Percentiles rank a stretch among this genome's conserved stretches.
Evolutionary conservation across 2,329 filamentous ascomycete species (phyloP).

Genomic region (Arthrobotrys megalospora): DNA sequence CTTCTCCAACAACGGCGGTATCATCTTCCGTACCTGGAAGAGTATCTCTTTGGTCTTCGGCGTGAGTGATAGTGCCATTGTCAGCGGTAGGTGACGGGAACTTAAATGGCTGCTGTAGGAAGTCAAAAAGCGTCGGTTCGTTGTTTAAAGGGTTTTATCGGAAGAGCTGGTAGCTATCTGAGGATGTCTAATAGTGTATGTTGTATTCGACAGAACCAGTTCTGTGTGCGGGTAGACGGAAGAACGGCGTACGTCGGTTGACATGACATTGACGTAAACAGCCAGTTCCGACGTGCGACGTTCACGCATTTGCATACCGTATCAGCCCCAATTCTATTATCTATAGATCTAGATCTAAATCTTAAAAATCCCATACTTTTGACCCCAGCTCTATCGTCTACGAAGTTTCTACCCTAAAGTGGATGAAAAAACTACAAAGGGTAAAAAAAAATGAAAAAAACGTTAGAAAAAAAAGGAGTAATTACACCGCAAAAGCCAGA

Average conservation of each 20-base stretch:
- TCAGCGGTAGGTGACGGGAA: neutral
- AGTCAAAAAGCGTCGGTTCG: too few relatives aligned
- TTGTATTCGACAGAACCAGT: neutral
- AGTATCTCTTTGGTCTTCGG: constrained; percentile 80
- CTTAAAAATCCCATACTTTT: constrained; percentile 18
- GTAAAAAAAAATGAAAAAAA: constrained; percentile 26
- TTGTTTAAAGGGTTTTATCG: neutral
- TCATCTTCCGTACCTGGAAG: constrained; percentile 85
- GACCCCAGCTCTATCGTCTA: constrained; percentile 34
- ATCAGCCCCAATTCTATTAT: neutral
- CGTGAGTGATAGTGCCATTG: constrained; percentile 25
- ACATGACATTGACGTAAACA: constrained; percentile 34
- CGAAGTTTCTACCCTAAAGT: constrained; percentile 11
- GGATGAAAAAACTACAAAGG: neutral
- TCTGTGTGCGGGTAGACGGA: constrained; percentile 8
- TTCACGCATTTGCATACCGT: neutral
- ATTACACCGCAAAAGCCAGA: constrained; percentile 56
- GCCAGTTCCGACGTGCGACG: constrained; percentile 27
- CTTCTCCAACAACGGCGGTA: constrained; percentile 93
- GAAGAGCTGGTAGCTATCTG: neutral
- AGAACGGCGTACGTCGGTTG: constrained; percentile 5
- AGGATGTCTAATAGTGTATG: neutral
- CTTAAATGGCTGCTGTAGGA: too few relatives aligned
- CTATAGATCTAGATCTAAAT: neutral
- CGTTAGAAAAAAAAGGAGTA: constrained; percentile 48